phyloP scores from a whole-genome alignment of 2,329 filamentous ascomycete genomes.

The Sporothrix dimorphospora region DNA sequence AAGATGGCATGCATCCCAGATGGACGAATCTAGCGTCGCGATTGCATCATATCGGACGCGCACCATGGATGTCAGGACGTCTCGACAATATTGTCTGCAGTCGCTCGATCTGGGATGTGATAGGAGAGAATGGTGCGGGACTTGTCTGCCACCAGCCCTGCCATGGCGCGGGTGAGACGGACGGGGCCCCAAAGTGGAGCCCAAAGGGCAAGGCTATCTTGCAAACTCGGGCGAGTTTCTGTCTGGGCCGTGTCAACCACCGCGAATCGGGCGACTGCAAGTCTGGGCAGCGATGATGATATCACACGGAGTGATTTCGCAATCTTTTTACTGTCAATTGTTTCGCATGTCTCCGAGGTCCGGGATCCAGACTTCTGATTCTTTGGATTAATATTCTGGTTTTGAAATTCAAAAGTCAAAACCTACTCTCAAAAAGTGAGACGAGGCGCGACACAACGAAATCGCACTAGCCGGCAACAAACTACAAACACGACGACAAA shows the following conservation, averaged over 20 bases:
- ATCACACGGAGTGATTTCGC: not conserved
- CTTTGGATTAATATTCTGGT: not conserved
- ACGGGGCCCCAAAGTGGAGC: not conserved
- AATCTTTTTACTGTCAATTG: not conserved
- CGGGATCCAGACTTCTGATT: not conserved
- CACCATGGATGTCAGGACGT: not conserved
- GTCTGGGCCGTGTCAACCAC: not conserved
- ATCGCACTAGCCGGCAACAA: not conserved
- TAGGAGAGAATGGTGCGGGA: not conserved
- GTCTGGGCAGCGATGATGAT: constrained; percentile 1
- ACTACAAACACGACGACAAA: too few species aligned
- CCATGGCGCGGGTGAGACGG: constrained; percentile 19
- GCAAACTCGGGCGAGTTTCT: constrained; percentile 23
- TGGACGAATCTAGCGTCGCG: constrained; percentile 18
- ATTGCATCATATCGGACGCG: constrained; percentile 24
- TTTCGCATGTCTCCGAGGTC: constrained; percentile 15
- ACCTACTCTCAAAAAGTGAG: not conserved
- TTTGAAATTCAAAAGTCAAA: not conserved
- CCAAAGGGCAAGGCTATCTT: not conserved
- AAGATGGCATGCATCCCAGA: not conserved
- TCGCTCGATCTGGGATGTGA: not conserved
- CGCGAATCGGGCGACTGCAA: not conserved
- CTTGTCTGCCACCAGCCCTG: not conserved
- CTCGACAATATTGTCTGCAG: not conserved
- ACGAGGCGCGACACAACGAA: not conserved